These are phyloP conservation scores for Penicillium sp. DNA, from an alignment of 2,329 filamentous ascomycete species.

Conservation along the genomic window DNA sequence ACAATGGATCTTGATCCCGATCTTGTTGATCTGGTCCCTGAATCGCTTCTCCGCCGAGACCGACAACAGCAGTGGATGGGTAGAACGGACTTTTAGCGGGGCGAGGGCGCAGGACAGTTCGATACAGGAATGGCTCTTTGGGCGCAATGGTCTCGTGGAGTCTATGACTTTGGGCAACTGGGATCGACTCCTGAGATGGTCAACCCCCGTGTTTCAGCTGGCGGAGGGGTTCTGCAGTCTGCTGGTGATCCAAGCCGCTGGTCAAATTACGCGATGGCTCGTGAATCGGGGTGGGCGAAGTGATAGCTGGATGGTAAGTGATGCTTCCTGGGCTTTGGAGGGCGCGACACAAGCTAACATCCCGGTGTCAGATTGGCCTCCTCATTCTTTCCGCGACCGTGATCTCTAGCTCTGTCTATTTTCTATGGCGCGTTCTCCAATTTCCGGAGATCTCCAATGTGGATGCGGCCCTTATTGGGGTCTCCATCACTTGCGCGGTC, in stretches of 20 bases:
- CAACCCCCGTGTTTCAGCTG: constrained; percentile 88
- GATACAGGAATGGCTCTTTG: constrained; percentile 79
- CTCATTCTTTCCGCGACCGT: constrained; percentile 83
- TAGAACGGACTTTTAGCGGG: constrained; percentile 68
- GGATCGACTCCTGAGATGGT: constrained; percentile 84
- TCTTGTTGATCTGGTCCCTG: constrained; percentile 86
- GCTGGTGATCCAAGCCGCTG: constrained; percentile 88
- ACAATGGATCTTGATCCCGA: constrained; percentile 82
- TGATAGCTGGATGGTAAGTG: constrained; percentile 89
- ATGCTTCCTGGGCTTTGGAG: constrained; percentile 1
- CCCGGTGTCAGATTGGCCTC: constrained; percentile 63
- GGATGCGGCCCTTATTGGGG: constrained; percentile 86
- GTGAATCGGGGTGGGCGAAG: constrained; percentile 82
- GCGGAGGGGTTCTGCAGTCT: constrained; percentile 95
- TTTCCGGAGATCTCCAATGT: constrained; percentile 91
- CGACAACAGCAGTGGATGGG: constrained; percentile 64
- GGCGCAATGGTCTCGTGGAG: constrained; percentile 75
- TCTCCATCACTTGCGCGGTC: constrained; percentile 84
- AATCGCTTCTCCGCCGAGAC: constrained; percentile 91
- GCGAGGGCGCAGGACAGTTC: constrained; percentile 59
- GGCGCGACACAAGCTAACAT: constrained; percentile 8
- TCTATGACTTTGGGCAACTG: constrained; percentile 74
- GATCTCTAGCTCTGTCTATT: constrained; percentile 90
- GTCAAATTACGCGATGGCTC: constrained; percentile 89
- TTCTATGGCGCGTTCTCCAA: constrained; percentile 87